phyloP scores from a whole-genome alignment of 2,329 filamentous ascomycete genomes.

The Neophaeococcomyces mojaviensis region DNA sequence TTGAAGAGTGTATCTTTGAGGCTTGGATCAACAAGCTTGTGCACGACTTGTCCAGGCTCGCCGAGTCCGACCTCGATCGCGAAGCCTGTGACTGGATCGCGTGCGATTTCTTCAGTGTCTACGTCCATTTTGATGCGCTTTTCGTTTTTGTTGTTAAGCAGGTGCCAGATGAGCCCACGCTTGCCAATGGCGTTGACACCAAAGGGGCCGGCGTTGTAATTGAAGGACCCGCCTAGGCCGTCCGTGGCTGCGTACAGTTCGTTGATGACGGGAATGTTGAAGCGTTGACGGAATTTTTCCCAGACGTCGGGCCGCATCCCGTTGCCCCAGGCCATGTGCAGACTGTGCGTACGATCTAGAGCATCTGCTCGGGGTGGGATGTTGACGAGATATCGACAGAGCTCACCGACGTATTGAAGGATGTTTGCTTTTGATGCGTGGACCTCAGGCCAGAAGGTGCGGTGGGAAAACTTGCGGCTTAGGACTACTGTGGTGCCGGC shows the following conservation, averaged over 20 bases:
- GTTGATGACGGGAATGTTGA: constrained; percentile 44
- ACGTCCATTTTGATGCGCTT: constrained; percentile 63
- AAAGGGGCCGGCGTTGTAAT: constrained; percentile 55
- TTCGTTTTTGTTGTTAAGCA: constrained; percentile 45
- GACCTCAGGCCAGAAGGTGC: constrained; percentile 24
- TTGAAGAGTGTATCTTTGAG: constrained; percentile 54
- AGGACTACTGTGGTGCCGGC: constrained; percentile 40
- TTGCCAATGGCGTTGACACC: constrained; percentile 59
- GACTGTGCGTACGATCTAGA: constrained; percentile 38
- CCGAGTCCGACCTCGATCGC: constrained; percentile 55
- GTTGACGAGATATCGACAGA: constrained; percentile 43
- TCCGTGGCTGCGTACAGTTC: constrained; percentile 78
- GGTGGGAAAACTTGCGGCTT: constrained; percentile 28
- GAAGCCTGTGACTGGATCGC: constrained; percentile 59
- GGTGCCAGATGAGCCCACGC: constrained; percentile 56
- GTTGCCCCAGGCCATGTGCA: constrained; percentile 40
- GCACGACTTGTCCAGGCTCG: constrained; percentile 67
- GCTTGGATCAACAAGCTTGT: constrained; percentile 49
- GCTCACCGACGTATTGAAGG: constrained; percentile 49
- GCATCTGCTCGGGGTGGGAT: constrained; percentile 36
- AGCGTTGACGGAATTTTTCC: constrained; percentile 37
- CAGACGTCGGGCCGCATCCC: constrained; percentile 43
- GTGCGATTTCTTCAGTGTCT: constrained; percentile 57
- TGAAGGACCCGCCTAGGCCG: constrained; percentile 57
- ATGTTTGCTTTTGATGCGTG: constrained; percentile 43